phyloP scores from a whole-genome alignment of 495 filamentous ascomycete species.

The Podospora pseudoanserina region DNA sequence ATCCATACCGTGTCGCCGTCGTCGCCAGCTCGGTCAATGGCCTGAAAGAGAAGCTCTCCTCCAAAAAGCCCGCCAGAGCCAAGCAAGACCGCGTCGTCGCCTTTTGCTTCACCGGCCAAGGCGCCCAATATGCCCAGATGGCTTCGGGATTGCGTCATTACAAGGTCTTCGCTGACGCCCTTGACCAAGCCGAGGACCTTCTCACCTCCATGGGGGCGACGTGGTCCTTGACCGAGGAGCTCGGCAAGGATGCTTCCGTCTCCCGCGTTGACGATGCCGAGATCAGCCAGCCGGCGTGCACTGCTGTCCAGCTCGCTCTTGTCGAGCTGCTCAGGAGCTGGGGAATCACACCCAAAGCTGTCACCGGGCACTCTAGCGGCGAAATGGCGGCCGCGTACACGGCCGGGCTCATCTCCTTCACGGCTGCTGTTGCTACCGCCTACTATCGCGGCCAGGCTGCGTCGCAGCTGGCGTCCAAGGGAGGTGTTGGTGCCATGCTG shows the following conservation, averaged over 20 bases:
- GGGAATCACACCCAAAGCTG: constrained; percentile 42
- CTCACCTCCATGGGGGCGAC: constrained; percentile 22
- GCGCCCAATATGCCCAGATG: constrained; percentile 48
- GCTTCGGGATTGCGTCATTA: constrained; percentile 38
- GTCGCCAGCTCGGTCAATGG: neutral
- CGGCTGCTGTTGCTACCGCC: constrained; percentile 46
- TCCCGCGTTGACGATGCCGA: constrained; percentile 12
- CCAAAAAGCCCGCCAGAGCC: neutral
- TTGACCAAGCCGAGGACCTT: neutral
- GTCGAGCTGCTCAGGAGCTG: constrained; percentile 46
- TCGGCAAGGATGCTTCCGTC: constrained; percentile 4
- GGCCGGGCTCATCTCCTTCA: constrained; percentile 36
- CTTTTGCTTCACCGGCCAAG: constrained; percentile 40
- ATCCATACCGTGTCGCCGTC: constrained; percentile 2
- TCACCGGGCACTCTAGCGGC: constrained; percentile 56
- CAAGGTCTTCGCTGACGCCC: constrained; percentile 18
- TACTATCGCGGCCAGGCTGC: constrained; percentile 36
- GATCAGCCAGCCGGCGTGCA: constrained; percentile 42
- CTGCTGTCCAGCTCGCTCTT: constrained; percentile 48
- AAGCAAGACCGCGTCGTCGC: constrained; percentile 27
- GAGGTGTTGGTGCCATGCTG: constrained; percentile 38
- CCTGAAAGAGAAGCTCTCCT: neutral
- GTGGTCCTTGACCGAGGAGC: constrained; percentile 19
- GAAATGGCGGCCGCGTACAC: constrained; percentile 51
- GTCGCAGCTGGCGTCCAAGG: constrained; percentile 17